A percentile compares a stretch with the other conserved stretches of the same genome.
phyloP scores from a whole-genome alignment of 2,329 filamentous ascomycete genomes.

The Cladorrhinum sp. region DNA sequence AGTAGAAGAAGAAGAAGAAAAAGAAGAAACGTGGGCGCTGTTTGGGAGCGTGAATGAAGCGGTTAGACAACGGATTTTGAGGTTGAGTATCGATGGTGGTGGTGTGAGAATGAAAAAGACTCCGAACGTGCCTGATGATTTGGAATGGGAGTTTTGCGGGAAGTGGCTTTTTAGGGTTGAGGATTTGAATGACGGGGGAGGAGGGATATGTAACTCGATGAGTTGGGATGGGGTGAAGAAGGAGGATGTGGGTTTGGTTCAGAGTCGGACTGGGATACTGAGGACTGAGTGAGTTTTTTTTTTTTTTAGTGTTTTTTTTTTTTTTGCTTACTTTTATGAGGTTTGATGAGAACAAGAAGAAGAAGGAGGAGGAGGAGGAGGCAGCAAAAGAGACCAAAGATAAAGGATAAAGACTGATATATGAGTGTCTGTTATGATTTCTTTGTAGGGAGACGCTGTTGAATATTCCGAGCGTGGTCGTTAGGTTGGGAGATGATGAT shows the following conservation, averaged over 20 bases:
- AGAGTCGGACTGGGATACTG: constrained; percentile 54
- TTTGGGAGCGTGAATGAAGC: constrained; percentile 42
- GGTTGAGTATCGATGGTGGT: no score
- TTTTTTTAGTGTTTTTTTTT: no score
- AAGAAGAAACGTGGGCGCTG: constrained; percentile 15
- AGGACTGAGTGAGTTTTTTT: constrained; percentile 51
- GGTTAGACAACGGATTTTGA: constrained; percentile 32
- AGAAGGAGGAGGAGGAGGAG: no score
- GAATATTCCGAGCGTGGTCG: constrained; percentile 44
- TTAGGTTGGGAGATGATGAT: constrained; percentile 42
- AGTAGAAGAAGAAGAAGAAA: no score
- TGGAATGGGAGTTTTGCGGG: constrained; percentile 40
- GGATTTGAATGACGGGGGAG: constrained; percentile 31
- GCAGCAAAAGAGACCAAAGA: no score
- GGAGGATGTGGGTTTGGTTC: constrained; percentile 55
- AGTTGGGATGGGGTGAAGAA: constrained; percentile 51
- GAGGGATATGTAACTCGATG: constrained; percentile 38
- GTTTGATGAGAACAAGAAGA: background rate
- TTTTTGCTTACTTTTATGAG: no score
- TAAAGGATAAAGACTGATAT: no score
- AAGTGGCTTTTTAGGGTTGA: constrained; percentile 58
- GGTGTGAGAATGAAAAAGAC: constrained; percentile 28
- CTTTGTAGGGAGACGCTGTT: constrained; percentile 38
- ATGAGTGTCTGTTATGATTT: no score
- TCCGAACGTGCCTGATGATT: constrained; percentile 12